phyloP scores from a whole-genome alignment of 2,329 filamentous ascomycete genomes.

The Aspergillus fischeri region DNA sequence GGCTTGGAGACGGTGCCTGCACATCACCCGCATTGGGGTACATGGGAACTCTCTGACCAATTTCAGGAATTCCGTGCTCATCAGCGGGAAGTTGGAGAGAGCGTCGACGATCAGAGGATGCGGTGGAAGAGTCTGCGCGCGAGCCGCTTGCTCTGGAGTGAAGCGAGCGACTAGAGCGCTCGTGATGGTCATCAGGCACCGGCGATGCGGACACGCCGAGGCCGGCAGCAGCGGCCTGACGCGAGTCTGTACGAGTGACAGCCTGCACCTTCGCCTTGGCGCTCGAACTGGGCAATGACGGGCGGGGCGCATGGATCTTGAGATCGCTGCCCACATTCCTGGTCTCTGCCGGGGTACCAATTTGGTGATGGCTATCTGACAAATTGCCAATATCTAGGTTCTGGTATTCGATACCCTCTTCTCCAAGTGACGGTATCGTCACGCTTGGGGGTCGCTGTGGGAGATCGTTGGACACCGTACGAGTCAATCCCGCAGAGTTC shows the following conservation, averaged over 20 bases:
- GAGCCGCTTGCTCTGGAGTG: slow-evolving; percentile 61
- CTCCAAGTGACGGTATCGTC: slow-evolving; percentile 75
- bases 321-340: slow-evolving; percentile 75
- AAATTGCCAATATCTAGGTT: slow-evolving; percentile 49
- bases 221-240: slow-evolving; percentile 76
- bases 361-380: slow-evolving; percentile 36
- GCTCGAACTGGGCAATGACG: slow-evolving; percentile 73
- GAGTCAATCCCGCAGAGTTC: slow-evolving; percentile 39
- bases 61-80: slow-evolving; percentile 85
- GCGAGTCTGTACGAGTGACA: slow-evolving; percentile 90
- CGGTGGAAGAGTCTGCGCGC: slow-evolving; percentile 44
- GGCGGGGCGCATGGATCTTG: slow-evolving; percentile 83
- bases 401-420: slow-evolving; percentile 87
- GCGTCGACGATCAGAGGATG: slow-evolving; percentile 50
- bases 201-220: slow-evolving; percentile 61
- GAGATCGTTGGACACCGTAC: slow-evolving; percentile 33
- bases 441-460: slow-evolving; percentile 68
- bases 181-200: slow-evolving; percentile 44
- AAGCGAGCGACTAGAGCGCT: slow-evolving; percentile 51
- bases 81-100: slow-evolving; percentile 59
- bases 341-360: slow-evolving; percentile 62
- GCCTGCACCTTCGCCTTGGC: slow-evolving; percentile 78
- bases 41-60: slow-evolving; percentile 91
- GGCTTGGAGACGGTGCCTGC: slow-evolving; percentile 83
- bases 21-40: slow-evolving; percentile 89